Percentiles rank a stretch among this genome's conserved stretches.
phyloP scores from a whole-genome alignment of 805 yeast species.

The Saccharomycopsis lassenensis region DNA sequence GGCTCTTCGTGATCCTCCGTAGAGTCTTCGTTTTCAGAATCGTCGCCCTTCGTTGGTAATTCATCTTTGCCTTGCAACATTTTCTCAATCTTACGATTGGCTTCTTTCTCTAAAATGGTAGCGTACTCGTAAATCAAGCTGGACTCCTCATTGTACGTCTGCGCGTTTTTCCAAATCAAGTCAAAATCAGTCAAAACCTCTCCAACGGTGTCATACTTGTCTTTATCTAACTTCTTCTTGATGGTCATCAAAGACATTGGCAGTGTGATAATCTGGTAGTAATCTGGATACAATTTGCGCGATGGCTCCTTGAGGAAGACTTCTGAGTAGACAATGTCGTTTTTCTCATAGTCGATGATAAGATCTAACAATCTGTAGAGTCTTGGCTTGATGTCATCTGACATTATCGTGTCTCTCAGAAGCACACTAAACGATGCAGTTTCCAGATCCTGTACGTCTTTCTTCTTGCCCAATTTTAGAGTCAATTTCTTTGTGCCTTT shows the following conservation, averaged over 20 bases:
- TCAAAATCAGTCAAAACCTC: constrained; percentile 48
- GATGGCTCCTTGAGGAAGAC: constrained; percentile 72
- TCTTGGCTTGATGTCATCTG: constrained; percentile 13
- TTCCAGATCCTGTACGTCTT: constrained; percentile 1
- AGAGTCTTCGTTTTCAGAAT: no score
- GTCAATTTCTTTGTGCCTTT: no score
- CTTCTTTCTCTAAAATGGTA: constrained; percentile 40
- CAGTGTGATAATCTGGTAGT: constrained; percentile 55
- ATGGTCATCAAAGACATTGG: constrained; percentile 69
- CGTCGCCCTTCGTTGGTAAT: constrained; percentile 2
- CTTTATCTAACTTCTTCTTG: constrained; percentile 37
- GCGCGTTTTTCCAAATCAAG: constrained; percentile 70
- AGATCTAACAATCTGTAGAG: constrained; percentile 19
- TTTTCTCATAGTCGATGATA: constrained; percentile 14
- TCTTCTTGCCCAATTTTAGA: no score
- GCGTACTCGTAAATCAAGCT: constrained; percentile 70
- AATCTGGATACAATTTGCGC: constrained; percentile 65
- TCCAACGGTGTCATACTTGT: constrained; percentile 41
- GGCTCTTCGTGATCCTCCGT: not conserved
- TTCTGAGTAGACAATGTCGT: constrained; percentile 36
- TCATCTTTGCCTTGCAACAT: constrained; percentile 10
- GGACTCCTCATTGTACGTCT: constrained; percentile 61
- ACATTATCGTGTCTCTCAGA: not conserved
- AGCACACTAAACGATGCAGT: not conserved
- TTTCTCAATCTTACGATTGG: constrained; percentile 30